phyloP scores from a whole-genome alignment of 163 green algal genomes.

The Scenedesmus sp. region DNA sequence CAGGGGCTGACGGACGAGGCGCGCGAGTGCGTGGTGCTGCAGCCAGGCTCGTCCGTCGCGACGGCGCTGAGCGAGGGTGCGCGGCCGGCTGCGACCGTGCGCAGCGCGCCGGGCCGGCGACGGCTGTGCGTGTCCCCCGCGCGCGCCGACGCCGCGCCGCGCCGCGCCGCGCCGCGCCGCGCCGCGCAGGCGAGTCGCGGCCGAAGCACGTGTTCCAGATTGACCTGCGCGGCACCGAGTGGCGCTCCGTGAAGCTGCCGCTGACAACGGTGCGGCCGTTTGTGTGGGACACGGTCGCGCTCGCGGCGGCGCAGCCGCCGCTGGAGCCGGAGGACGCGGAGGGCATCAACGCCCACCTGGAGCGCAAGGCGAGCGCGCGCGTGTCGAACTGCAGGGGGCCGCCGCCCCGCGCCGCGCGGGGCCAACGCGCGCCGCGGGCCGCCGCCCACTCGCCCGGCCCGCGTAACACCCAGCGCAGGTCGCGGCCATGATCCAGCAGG shows the following conservation, averaged over 20 bases:
- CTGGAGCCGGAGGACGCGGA: slow-evolving; percentile 70
- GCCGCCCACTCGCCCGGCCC: too few relatives aligned
- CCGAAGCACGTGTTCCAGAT: slow-evolving; percentile 92
- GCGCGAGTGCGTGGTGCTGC: slow-evolving; percentile 75
- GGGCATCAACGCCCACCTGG: slow-evolving; percentile 72
- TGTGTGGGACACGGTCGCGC: slow-evolving; percentile 74
- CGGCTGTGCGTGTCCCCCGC: too few relatives aligned
- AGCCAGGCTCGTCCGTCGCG: slow-evolving; percentile 90
- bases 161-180: background rate
- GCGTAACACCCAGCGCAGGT: too few relatives aligned
- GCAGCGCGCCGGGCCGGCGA: too few relatives aligned
- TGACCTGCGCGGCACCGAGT: slow-evolving; percentile 80
- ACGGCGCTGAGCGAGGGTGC: slow-evolving; percentile 67
- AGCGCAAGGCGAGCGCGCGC: slow-evolving; percentile 53
- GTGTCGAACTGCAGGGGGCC: background rate
- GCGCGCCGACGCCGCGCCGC: too few relatives aligned
- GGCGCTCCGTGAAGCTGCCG: slow-evolving; percentile 73
- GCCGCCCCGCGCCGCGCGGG: too few relatives aligned
- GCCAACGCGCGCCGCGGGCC: too few relatives aligned
- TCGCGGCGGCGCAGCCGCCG: slow-evolving; percentile 60
- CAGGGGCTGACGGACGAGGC: too few relatives aligned
- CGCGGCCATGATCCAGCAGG: slow-evolving; percentile 69
- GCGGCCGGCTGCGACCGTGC: background rate
- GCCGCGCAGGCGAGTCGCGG: slow-evolving; percentile 79
- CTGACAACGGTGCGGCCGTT: slow-evolving; percentile 90